These are phyloP conservation scores for Paragyromitra xinjiangensis DNA, from an alignment of 495 filamentous ascomycete genomes.

Conservation along the genomic window DNA sequence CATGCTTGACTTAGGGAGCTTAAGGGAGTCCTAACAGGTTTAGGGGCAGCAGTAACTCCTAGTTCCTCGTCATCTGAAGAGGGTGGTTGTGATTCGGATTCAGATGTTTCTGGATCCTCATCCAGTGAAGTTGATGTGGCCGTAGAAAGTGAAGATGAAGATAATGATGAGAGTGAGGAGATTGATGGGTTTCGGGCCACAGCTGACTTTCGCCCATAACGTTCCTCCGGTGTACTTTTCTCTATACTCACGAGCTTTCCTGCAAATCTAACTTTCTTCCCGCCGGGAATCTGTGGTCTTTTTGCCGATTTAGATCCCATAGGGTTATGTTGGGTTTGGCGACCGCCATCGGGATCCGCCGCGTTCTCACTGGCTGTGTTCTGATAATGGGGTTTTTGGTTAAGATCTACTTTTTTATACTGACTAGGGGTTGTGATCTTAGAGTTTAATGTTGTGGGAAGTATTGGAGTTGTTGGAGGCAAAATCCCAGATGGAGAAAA, in stretches of 20 bases:
- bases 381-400: neutral
- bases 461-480: neutral
- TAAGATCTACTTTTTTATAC: neutral
- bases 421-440: constrained; percentile 7
- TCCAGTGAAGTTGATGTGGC: constrained; percentile 1
- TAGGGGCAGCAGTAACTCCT: neutral
- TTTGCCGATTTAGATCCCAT: neutral
- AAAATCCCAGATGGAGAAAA: constrained; percentile 15
- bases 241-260: constrained; percentile 9
- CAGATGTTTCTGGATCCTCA: neutral
- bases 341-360: neutral
- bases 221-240: neutral
- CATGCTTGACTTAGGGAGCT: neutral
- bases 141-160: constrained; percentile 24
- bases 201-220: neutral
- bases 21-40: neutral
- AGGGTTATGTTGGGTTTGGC: constrained; percentile 3
- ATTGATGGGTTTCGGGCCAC: constrained; percentile 4
- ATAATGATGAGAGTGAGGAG: constrained; percentile 26
- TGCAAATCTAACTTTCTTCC: constrained; percentile 47
- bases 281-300: constrained; percentile 21
- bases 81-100: constrained; percentile 16
- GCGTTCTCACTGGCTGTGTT: neutral
- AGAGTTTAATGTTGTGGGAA: constrained; percentile 1
- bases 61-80: constrained; percentile 16